Evolutionary conservation across 1,284 basidiomycete genomes (phyloP).

Genomic region (Thelephora terrestris): DNA sequence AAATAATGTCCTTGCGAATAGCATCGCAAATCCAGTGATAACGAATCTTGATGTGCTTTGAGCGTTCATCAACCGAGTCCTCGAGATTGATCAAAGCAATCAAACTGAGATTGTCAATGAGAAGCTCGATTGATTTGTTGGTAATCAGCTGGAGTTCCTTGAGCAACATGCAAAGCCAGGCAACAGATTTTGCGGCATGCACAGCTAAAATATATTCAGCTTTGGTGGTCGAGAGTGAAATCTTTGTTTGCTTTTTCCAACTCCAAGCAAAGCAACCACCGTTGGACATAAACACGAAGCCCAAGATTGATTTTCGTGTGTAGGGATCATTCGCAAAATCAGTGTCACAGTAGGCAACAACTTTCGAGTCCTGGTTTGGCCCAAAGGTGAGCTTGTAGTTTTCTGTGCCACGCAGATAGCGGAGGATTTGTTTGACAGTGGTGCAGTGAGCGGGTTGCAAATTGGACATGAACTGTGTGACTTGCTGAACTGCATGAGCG

Average conservation of each 20-base stretch:
- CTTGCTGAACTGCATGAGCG: conserved; percentile 24
- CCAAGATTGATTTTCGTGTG: conserved; percentile 23
- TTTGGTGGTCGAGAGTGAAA: conserved; percentile 27
- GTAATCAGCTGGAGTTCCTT: conserved; percentile 10
- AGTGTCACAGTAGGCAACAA: conserved; percentile 32
- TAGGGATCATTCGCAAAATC: conserved; percentile 24
- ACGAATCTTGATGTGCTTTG: conserved; percentile 29
- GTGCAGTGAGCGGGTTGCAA: conserved; percentile 24
- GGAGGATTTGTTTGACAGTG: conserved; percentile 27
- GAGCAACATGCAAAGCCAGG: conserved; percentile 19
- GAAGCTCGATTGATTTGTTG: conserved; percentile 10
- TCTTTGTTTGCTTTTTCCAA: conserved; percentile 26
- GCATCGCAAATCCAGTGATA: conserved; percentile 26
- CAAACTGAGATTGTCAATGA: conserved; percentile 25
- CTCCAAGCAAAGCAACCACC: conserved; percentile 25
- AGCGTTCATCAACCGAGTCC: conserved; percentile 16
- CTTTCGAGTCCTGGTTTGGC: conserved; percentile 8
- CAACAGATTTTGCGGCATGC: conserved; percentile 16
- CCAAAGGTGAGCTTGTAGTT: conserved; percentile 21
- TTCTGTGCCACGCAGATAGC: conserved; percentile 31
- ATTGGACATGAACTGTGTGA: conserved; percentile 24
- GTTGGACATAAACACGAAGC: conserved; percentile 24
- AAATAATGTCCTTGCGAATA: conserved; percentile 6
- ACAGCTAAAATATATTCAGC: conserved; percentile 30
- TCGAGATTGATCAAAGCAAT: conserved; percentile 19